Evolutionary conservation across 2,329 filamentous ascomycete species (phyloP).

Genomic region (Podosphaera xanthii): DNA sequence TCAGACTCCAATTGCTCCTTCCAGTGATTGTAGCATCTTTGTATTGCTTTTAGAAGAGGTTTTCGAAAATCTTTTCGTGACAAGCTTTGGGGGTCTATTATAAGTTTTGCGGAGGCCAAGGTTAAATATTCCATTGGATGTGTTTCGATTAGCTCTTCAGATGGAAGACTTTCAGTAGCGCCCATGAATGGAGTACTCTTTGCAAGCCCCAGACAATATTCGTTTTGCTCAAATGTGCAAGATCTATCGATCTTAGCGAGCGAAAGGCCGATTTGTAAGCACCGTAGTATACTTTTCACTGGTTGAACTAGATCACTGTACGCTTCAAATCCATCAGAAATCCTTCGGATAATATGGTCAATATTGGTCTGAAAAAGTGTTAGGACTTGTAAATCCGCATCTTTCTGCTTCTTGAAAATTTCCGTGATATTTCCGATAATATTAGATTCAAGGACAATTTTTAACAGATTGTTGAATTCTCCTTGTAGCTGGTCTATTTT

Average conservation of each 20-base stretch:
- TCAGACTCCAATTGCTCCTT: slow-evolving; percentile 53
- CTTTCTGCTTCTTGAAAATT: slow-evolving; percentile 13
- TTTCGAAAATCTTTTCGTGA: slow-evolving; percentile 24
- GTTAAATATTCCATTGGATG: slow-evolving; percentile 26
- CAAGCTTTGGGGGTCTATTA: slow-evolving; percentile 24
- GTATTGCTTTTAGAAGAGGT: slow-evolving; percentile 41
- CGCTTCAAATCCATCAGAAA: slow-evolving; percentile 45
- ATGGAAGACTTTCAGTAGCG: slow-evolving; percentile 13
- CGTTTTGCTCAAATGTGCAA: slow-evolving; percentile 2
- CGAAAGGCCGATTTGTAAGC: slow-evolving; percentile 53
- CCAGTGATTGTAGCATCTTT: slow-evolving; percentile 61
- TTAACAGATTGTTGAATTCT: slow-evolving; percentile 59
- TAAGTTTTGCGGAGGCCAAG: slow-evolving; percentile 22
- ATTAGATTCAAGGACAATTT: slow-evolving; percentile 15
- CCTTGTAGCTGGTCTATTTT: slow-evolving; percentile 52
- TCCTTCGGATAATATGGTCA: slow-evolving; percentile 43
- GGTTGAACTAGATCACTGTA: slow-evolving; percentile 75
- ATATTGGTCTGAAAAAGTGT: slow-evolving; percentile 30
- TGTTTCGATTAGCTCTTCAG: slow-evolving; percentile 5
- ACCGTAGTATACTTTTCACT: slow-evolving; percentile 55
- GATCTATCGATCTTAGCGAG: slow-evolving; percentile 21
- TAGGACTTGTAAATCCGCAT: slow-evolving; percentile 21
- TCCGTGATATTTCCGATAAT: slow-evolving; percentile 5
- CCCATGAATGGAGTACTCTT: slow-evolving; percentile 32
- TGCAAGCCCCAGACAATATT: slow-evolving; percentile 17